Conservation (phyloP, 1,284 basidiomycete genomes). For the Irpex rosettiformis region DNA sequence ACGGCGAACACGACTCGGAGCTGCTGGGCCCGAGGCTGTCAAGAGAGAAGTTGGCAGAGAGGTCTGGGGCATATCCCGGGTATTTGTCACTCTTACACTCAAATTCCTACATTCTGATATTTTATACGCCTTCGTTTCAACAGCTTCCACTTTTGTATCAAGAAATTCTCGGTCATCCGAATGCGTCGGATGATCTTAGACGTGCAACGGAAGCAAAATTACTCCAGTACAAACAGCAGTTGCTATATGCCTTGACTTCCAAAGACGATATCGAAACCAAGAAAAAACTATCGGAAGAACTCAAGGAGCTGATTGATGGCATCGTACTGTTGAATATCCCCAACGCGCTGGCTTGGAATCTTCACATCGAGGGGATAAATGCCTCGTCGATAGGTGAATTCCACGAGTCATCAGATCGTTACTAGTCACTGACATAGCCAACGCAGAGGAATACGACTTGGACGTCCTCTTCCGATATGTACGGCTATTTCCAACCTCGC, state of each 20-base stretch:
- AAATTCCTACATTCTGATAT: slow-evolving; percentile 12
- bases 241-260: slow-evolving; percentile 51
- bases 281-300: slow-evolving; percentile 47
- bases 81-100: slow-evolving; percentile 24
- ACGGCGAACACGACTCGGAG: slow-evolving; percentile 71
- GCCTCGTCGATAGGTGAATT: slow-evolving; percentile 61
- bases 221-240: slow-evolving; percentile 55
- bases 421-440: background rate
- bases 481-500: slow-evolving; percentile 61
- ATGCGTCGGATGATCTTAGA: slow-evolving; percentile 70
- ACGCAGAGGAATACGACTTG: slow-evolving; percentile 62
- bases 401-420: background rate
- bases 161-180: slow-evolving; percentile 74
- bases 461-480: slow-evolving; percentile 63
- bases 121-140: background rate
- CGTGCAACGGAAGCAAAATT: slow-evolving; percentile 70
- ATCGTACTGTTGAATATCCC: slow-evolving; percentile 72
- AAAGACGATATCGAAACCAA: slow-evolving; percentile 47
- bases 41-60: slow-evolving; percentile 66
- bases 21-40: slow-evolving; percentile 64
- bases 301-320: slow-evolving; percentile 70
- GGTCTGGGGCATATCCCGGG: slow-evolving; percentile 57
- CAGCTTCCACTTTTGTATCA: slow-evolving; percentile 71
- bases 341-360: slow-evolving; percentile 77
- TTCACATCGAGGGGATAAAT: slow-evolving; percentile 78